Conservation (phyloP, 495 filamentous ascomycete genomes). For the Xylaria bambusicola region DNA sequence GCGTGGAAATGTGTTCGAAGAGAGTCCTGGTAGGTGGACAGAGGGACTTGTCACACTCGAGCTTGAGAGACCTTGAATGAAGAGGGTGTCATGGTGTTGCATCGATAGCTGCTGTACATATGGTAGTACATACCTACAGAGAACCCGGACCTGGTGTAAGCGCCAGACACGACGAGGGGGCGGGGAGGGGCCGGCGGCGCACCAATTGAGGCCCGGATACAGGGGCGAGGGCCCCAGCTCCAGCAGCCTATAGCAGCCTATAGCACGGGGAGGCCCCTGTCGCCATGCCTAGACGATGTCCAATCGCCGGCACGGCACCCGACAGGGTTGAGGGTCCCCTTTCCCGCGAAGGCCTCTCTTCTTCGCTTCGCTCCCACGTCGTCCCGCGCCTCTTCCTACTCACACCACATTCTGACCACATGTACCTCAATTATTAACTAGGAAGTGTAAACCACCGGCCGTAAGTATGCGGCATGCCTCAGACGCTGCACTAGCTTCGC, state of each 20-base stretch:
- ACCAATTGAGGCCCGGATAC: conserved; percentile 4
- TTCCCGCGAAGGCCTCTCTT: too few relatives aligned
- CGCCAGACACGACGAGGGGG: conserved; percentile 19
- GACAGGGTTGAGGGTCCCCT: not conserved
- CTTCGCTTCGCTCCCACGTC: too few relatives aligned
- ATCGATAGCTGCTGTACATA: not conserved
- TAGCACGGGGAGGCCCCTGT: not conserved
- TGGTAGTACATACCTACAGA: not conserved
- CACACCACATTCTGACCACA: too few relatives aligned
- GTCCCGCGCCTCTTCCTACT: not conserved
- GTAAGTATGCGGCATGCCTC: too few relatives aligned
- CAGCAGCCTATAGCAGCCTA: too few relatives aligned
- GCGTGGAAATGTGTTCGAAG: too few relatives aligned
- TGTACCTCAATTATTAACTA: not conserved
- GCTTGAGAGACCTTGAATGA: not conserved
- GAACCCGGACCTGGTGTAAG: not conserved
- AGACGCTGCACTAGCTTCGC: not conserved
- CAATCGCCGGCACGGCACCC: conserved; percentile 2
- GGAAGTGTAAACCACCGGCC: too few relatives aligned
- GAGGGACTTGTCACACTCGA: not conserved
- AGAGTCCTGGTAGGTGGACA: too few relatives aligned
- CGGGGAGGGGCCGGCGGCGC: conserved; percentile 1
- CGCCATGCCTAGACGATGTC: conserved; percentile 2
- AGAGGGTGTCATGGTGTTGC: conserved; percentile 13
- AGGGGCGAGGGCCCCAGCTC: too few relatives aligned